Base-by-base conservation (phyloP, 1,139 yeast species). In the Chernovozyma sophiae-reginae region DNA sequence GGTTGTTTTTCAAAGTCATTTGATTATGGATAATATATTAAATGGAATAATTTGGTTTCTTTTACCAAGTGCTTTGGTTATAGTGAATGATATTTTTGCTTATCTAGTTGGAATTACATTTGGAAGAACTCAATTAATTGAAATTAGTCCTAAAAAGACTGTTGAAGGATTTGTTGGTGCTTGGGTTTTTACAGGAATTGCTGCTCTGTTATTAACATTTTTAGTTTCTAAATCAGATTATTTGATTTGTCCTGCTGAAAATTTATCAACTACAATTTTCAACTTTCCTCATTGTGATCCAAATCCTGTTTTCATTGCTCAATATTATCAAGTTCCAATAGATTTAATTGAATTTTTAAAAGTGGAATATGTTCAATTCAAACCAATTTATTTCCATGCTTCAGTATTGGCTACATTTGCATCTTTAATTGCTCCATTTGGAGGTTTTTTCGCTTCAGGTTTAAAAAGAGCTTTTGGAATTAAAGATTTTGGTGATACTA, bases 131-230 rank as follows among this genome's bases (percentile, higher is more conserved):
- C 96, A 86, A 56, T 77, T 92, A 53, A 87, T 94, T 52, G 90
- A 86, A 40, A 86, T 92, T 46, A 86, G 96, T 13, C 98, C 99
- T 36, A 92, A 92, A 62, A 92, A 92, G 65, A 92, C 99, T 1
- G 90, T 90, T 20, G 99, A 92, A 64, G 99, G 99, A 3, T 92
- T 92, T 55, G 65, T 90, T 33, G 99, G 99, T 37, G 99, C 97
- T 17, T 92, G 98, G 98, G 64, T 87, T 35, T 90, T 95, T 58
- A 92, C 99, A 11, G 81, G 86, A 6, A 44, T 85, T 34, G 81
- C 86, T 43, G 89, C 94, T 2, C 62, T 86, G 30, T 36, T 81
- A 10, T 72, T 89, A 39, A 74, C 95, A 3, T 75, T 74, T 46
- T 53, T 83, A 35, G 68, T 89, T 45, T 69, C 85, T 30, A 74